Base-by-base conservation (phyloP, 169 alveolate genomes). In the Plasmodium coatneyi region DNA sequence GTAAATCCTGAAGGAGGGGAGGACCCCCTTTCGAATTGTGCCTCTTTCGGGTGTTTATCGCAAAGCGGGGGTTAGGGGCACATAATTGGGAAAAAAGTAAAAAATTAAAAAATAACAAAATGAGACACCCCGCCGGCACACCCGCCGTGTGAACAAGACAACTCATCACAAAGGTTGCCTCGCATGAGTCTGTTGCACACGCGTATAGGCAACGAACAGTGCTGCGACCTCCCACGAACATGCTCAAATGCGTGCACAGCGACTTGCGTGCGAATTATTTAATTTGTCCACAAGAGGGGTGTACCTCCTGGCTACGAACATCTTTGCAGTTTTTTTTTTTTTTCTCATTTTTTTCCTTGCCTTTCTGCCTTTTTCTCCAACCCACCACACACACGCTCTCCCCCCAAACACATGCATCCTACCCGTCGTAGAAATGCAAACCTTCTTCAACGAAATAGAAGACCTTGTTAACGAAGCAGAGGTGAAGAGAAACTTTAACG, bases 391-490 rank as follows among this genome's bases (percentile, higher is more conserved):
- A 19, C 34, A 22, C 89, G 54, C 36, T 22, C 34, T 32, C 54
- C 39, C 39, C 22, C 54, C 83, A 41, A 19, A 46, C 36, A 30
- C 32, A 60, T 60, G 74, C 74, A 14, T 3, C n/a, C 74, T 19
- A 4, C 32, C n/a, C 39, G 76, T 22, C 79, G 22, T 79, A 87
- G 93, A 87, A 87, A 78, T 87, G 34, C 90, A 43, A 87, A 56
- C 22, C 5, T 87, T 87, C 56, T 79, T 87, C 25, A 60, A 79
- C n/a, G 93, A 87, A 87, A 87, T 87, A 36, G 93, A 87, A 25
- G 32, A 87, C 70, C n/a, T 87, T 22, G 43, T 72, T 16, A 84
- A 84, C 60, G 84, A 84, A 49, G 92, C n/a, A 66, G 74, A 84
- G 30, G 79, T n/a, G 43, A 36, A 83, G 71, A 22, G 25, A 25